Conservation (phyloP, 331 rosid species). For the Quercus lobata region DNA sequence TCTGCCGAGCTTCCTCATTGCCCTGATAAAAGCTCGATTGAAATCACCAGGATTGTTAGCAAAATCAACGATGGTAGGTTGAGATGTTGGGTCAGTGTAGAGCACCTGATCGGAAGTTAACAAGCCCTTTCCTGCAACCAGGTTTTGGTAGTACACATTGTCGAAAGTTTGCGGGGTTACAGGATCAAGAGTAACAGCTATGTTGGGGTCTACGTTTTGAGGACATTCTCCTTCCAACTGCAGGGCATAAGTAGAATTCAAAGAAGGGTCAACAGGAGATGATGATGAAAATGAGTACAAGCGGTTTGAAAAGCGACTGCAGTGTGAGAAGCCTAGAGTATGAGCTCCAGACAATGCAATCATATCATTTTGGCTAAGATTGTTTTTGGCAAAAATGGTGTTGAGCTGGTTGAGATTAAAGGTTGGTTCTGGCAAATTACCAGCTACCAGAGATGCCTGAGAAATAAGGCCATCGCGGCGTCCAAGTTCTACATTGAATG, state of each 20-base stretch:
- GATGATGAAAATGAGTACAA: conserved; percentile 42
- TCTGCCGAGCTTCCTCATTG: conserved; percentile 75
- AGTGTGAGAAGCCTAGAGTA: conserved; percentile 71
- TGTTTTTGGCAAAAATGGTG: conserved; percentile 38
- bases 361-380: conserved; percentile 48
- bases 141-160: conserved; percentile 48
- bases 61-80: conserved; percentile 40
- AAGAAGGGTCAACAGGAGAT: conserved; percentile 53
- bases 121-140: conserved; percentile 50
- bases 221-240: conserved; percentile 45
- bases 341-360: conserved; percentile 89
- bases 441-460: conserved; percentile 43
- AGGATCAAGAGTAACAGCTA: conserved; percentile 47
- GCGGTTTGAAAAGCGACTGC: conserved; percentile 49
- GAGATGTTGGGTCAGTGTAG: conserved; percentile 34
- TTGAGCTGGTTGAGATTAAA: conserved; percentile 49
- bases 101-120: conserved; percentile 58
- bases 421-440: conserved; percentile 49
- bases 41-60: conserved; percentile 39
- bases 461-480: conserved; percentile 75
- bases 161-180: conserved; percentile 40
- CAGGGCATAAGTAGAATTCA: conserved; percentile 39
- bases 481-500: conserved; percentile 70
- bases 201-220: conserved; percentile 22
- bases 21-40: conserved; percentile 42